Evolutionary conservation across 768 basidiomycete species (phyloP), one percentile per base, ranked within the genome.

Genomic region (Daedaleopsis nitida): DNA sequence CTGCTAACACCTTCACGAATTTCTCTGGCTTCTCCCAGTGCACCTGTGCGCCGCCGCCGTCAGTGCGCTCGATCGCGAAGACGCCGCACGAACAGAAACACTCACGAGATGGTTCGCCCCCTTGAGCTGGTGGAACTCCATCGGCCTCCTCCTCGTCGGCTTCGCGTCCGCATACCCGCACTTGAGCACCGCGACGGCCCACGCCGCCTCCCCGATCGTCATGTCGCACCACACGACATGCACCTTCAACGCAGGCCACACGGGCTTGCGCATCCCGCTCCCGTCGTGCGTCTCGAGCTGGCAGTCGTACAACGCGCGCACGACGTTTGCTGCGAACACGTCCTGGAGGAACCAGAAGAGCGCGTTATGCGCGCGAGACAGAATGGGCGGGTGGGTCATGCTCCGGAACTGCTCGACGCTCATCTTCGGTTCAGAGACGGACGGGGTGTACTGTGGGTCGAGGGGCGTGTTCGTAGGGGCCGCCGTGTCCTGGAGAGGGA

Each of bases 11-110:
- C 13, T 38, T 21, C 9, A 54, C 39, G 27, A 58, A 58, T 16
- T 48, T 58, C 48, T 63, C 49, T 14, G 62, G 62, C 17, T 63
- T 39, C 11, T 63, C 62, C 62, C 62, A 63, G 12, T 63, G 62
- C 14, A 58, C 39, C 62, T 63, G 11, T 21, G 27, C 9, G 23
- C 7, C 27, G 27, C 27, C 24, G 8, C 19, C 9, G 35, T 52
- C 21, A 39, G 37, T 34, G 39, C 27, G 13, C n/a, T 17, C 1
- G 52, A 39, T 34, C 35, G 17, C 35, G 32, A 12, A 37, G 11
- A 32, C 9, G 24, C 21, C 3, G 5, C 39, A 42, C 11, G 39
- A 42, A 42, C 17, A n/a, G 45, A 21, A 21, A 47, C 21, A 56
- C 62, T 47, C 37, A 63, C 62, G 16, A 63, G 59, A 47, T 63